These are phyloP conservation scores for Lactuca saligna DNA, from an alignment of 129 eudicot species.

Conservation along the genomic window DNA sequence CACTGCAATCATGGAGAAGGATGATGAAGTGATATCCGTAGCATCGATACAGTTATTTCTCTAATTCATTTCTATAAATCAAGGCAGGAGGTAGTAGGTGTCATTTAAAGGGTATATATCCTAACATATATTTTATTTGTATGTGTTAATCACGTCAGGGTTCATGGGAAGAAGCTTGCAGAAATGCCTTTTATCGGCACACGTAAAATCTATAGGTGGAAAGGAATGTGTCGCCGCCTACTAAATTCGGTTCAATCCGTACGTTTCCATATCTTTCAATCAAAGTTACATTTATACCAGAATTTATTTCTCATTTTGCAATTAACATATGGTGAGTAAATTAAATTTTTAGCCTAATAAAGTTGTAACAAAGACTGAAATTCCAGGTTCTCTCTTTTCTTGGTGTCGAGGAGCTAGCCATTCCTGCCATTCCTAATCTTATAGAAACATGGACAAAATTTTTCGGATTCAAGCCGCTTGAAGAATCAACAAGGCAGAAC, in stretches of 20 bases:
- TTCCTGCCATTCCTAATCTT: slow-evolving; percentile 38
- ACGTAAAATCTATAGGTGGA: slow-evolving; percentile 56
- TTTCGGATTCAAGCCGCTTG: slow-evolving; percentile 44
- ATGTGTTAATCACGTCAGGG: slow-evolving; percentile 34
- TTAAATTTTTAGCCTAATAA: neutral
- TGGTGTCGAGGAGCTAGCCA: slow-evolving; percentile 41
- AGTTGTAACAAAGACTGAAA: neutral
- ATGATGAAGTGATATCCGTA: slow-evolving; percentile 55
- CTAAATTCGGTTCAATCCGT: slow-evolving; percentile 58
- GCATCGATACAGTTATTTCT: slow-evolving; percentile 62
- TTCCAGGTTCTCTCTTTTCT: slow-evolving; percentile 39
- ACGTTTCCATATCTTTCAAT: slow-evolving; percentile 19
- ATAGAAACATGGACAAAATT: slow-evolving; percentile 40
- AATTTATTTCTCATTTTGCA: neutral
- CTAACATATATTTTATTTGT: neutral
- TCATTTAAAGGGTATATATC: neutral
- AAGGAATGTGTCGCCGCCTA: slow-evolving; percentile 77
- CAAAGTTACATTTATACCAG: neutral
- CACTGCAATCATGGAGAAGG: slow-evolving; percentile 56
- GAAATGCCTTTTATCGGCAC: slow-evolving; percentile 90
- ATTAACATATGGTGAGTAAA: too few species aligned
- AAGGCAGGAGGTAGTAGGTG: neutral
- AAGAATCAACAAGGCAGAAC: slow-evolving; percentile 25
- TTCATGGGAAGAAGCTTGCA: slow-evolving; percentile 64
- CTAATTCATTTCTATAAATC: neutral